Conservation (phyloP, 441 rosid species). For the Eutrema salsugineum region DNA sequence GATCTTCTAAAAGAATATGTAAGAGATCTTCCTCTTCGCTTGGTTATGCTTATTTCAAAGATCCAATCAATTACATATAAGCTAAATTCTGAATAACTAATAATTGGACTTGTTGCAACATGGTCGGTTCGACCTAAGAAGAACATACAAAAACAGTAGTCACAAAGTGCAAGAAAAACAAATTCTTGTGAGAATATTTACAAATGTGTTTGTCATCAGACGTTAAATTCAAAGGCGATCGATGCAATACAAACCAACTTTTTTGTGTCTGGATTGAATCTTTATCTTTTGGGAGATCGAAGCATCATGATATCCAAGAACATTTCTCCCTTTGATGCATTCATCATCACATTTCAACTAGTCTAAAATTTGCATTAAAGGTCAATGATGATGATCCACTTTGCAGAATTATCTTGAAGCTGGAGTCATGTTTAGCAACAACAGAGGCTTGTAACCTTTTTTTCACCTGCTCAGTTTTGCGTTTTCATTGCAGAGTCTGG, state of each 20-base stretch:
- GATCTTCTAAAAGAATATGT: background rate
- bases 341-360: background rate
- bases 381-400: slow-evolving; percentile 5
- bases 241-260: background rate
- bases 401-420: slow-evolving; percentile 15
- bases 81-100: background rate
- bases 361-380: background rate
- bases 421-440: slow-evolving; percentile 1
- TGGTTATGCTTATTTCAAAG: background rate
- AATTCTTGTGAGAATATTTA: slow-evolving; percentile 20
- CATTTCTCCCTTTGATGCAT: slow-evolving; percentile 3
- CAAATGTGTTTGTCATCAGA: slow-evolving; percentile 9
- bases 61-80: background rate
- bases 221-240: background rate
- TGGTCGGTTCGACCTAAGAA: background rate
- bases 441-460: background rate
- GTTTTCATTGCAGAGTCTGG: slow-evolving; percentile 80
- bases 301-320: background rate
- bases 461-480: slow-evolving; percentile 52
- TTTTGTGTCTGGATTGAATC: background rate
- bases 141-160: slow-evolving; percentile 10
- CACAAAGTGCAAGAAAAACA: slow-evolving; percentile 3
- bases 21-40: background rate
- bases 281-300: slow-evolving; percentile 1
- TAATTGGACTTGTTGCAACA: background rate